Evolutionary conservation across 1,139 yeast genomes (phyloP), one percentile per base, ranked within the genome.

Genomic region (Magnusiomyces ingens): DNA sequence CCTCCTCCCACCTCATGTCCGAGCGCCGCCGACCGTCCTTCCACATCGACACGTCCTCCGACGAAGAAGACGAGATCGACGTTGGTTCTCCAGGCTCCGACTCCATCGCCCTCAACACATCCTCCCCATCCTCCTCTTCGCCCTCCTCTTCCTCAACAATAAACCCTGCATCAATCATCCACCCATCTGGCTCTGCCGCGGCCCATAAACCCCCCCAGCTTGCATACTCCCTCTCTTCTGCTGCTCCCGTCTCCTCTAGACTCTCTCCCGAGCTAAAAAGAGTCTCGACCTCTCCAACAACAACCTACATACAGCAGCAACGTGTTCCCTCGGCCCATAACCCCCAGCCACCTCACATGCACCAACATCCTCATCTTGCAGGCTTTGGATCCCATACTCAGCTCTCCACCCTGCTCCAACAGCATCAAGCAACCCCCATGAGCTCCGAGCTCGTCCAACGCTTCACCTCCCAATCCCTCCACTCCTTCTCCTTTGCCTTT

Each of bases 401-500:
- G 19, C 21, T 36, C 41, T 13, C 36, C n/a, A 32, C 52, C 3
- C 19, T 44, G 49, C 15, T 41, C 18, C 52, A 51, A 48, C 50
- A 50, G 45, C 37, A 38, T 41, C 17, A 51, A 43, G 37, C 50
- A 43, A 45, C 43, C 43, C 49, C 52, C 46, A 45, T 49, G 38
- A 53, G 50, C 44, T 55, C 47, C 50, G 53, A 50, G 29, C 45
- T 55, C 18, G 54, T 52, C 11, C 45, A 50, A 37, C 76, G 74
- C 60, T 85, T 85, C 64, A 89, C 95, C 3, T 80, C 83, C 19
- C 93, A 85, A 64, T 85, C 94, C 11, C 79, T 94, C 1, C 93
- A 86, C 65, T 85, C 95, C 1, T 88, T 85, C 64, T 86, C 95
- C 0, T 88, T 87, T 67, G 90, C 94, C 4, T 88, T 85, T 57